These are phyloP conservation scores for Dendryphion nanum DNA, from an alignment of 2,329 filamentous ascomycete species.

Conservation along the genomic window DNA sequence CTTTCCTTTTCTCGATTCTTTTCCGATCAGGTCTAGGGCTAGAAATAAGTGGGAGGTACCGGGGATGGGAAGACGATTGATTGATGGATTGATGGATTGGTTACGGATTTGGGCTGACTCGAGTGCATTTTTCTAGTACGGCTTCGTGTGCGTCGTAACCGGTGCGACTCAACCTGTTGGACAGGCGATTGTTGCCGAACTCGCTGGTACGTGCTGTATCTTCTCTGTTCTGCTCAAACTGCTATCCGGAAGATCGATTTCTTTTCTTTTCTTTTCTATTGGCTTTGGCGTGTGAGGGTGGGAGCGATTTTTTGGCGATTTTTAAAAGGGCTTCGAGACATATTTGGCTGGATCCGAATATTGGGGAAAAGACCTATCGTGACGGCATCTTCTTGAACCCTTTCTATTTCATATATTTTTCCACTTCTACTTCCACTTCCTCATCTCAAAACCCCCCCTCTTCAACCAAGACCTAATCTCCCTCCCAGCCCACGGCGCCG, in stretches of 20 bases:
- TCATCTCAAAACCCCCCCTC: not conserved
- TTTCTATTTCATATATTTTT: no score
- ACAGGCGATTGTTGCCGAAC: constrained; percentile 58
- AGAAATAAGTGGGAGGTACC: not conserved
- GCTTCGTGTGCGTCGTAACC: constrained; percentile 64
- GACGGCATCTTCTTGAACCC: no score
- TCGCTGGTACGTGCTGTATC: constrained; percentile 49
- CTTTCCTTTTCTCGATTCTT: not conserved
- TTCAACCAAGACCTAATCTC: not conserved
- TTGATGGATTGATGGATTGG: no score
- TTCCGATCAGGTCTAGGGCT: not conserved
- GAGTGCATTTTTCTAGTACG: constrained; percentile 46
- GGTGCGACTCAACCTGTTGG: constrained; percentile 62
- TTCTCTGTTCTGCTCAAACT: no score
- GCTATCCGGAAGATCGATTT: no score
- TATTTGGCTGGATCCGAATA: no score
- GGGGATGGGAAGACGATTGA: no score
- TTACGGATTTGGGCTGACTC: not conserved
- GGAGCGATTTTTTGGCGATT: not conserved
- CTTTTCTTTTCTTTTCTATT: not conserved
- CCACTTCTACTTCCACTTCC: not conserved
- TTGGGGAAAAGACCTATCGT: no score
- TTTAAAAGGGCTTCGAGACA: not conserved
- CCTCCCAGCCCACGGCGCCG: constrained; percentile 59
- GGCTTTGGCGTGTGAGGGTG: not conserved